Evolutionary conservation across 257 asterid species (phyloP).

Genomic region (Ocimum tenuiflorum): DNA sequence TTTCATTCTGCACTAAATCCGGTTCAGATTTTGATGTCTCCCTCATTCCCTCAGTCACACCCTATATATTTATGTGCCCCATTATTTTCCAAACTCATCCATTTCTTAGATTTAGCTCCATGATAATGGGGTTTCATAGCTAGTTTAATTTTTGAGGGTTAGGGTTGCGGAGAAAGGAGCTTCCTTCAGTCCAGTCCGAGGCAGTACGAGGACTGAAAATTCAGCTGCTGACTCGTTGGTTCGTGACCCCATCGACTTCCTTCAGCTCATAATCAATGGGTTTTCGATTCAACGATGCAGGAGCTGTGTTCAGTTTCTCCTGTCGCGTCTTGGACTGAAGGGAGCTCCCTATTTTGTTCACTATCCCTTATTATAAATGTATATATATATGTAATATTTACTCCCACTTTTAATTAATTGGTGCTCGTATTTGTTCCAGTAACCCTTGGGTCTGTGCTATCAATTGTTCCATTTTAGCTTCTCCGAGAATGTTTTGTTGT

Average conservation of each 20-base stretch:
- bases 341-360: conserved; percentile 70
- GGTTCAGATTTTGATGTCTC: conserved; percentile 42
- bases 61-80: conserved; percentile 12
- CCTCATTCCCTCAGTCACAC: background rate
- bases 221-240: conserved; percentile 90
- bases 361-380: background rate
- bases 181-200: conserved; percentile 86
- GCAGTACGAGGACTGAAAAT: conserved; percentile 38
- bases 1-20: conserved; percentile 32
- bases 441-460: too few species aligned
- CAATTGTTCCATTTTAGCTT: too few species aligned
- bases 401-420: too few species aligned
- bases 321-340: conserved; percentile 98
- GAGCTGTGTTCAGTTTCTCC: conserved; percentile 60
- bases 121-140: background rate
- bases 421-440: too few species aligned
- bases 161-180: conserved; percentile 54
- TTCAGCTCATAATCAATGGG: background rate
- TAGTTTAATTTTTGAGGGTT: background rate
- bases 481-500: too few species aligned
- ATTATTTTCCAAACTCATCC: background rate
- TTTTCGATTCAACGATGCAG: conserved; percentile 70
- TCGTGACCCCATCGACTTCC: conserved; percentile 37
- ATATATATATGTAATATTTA: too few species aligned
- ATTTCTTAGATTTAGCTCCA: background rate